Conservation (phyloP, 192 early-diverging fungal species). For the Entrophospora sp. region DNA sequence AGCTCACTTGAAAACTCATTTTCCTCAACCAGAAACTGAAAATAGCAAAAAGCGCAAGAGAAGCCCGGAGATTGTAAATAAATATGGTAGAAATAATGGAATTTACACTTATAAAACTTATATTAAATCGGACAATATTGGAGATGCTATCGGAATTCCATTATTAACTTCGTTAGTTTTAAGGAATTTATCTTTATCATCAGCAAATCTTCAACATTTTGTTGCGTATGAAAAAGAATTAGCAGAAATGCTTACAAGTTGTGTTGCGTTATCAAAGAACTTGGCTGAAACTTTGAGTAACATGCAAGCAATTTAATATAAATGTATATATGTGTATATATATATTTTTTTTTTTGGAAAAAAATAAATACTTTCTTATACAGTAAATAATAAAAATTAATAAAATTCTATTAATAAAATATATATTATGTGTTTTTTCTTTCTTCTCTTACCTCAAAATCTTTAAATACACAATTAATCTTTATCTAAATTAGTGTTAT, state of each 20-base stretch:
- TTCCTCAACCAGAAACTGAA: slow-evolving; percentile 33
- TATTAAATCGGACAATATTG: slow-evolving; percentile 25
- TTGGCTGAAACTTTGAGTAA: slow-evolving; percentile 18
- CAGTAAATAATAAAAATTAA: too few relatives aligned
- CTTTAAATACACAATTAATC: too few relatives aligned
- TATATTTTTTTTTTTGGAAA: too few relatives aligned
- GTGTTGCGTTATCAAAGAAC: slow-evolving; percentile 13
- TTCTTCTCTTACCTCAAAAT: too few relatives aligned
- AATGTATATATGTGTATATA: too few relatives aligned
- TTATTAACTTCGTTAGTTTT: slow-evolving; percentile 47
- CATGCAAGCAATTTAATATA: background rate
- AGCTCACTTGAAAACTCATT: slow-evolving; percentile 43
- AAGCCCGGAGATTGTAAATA: slow-evolving; percentile 22
- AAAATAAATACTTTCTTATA: too few relatives aligned
- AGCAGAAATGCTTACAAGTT: slow-evolving; percentile 36
- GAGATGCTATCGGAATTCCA: slow-evolving; percentile 42
- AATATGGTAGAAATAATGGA: slow-evolving; percentile 21
- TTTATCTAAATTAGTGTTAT: too few relatives aligned
- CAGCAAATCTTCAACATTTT: slow-evolving; percentile 36
- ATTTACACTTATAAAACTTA: slow-evolving; percentile 32
- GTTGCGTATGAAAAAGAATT: slow-evolving; percentile 45
- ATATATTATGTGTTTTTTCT: too few relatives aligned
- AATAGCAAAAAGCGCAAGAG: slow-evolving; percentile 8
- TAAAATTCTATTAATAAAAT: too few relatives aligned
- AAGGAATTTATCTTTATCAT: slow-evolving; percentile 38